Evolutionary conservation across 1,284 basidiomycete genomes (phyloP), one percentile per base, ranked within the genome.

Genomic region (Somion occarium): DNA sequence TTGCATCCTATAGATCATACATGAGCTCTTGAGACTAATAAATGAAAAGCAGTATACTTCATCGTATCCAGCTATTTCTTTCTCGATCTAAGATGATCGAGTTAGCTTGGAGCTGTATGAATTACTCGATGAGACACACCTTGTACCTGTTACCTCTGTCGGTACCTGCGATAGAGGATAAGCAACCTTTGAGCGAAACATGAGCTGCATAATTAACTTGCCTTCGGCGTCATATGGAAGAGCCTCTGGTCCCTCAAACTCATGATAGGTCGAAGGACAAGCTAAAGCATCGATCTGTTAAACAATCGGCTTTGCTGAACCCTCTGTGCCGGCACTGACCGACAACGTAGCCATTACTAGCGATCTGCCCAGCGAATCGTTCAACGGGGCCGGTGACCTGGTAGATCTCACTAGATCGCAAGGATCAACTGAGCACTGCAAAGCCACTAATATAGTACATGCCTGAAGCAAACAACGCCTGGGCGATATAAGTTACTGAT

Each of bases 121-220:
- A 22, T 11, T 34, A 46, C 11, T 27, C 39, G 1, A 37, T 11
- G 38, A 22, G 48, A 24, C 46, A n/a, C 59, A 79, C 91, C 79
- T 96, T 96, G 75, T 88, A 95, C 59, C 75, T 80, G 71, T 97
- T 96, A 11, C 93, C 93, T 56, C 87, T 72, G 64, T 94, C 91
- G 19, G 93, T 94, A 25, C 77, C 76, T 75, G 43, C 18, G 50
- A 19, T 51, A 46, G 12, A 34, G 7, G 7, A 34, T 34, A 7
- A 34, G 30, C 15, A 46, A 39, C 3, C 11, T 30, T 12, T 11
- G 50, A 51, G 52, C n/a, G 46, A 27, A 50, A 52, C 62, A n/a
- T n/a, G n/a, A n/a, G n/a, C n/a, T n/a, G n/a, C n/a, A n/a, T n/a
- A n/a, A n/a, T n/a, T n/a, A n/a, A n/a, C n/a, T 38, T 55, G 78